Percentiles rank a stretch among this genome's conserved stretches.
Conservation (phyloP, 495 filamentous ascomycete genomes). For the Daldinia loculata region DNA sequence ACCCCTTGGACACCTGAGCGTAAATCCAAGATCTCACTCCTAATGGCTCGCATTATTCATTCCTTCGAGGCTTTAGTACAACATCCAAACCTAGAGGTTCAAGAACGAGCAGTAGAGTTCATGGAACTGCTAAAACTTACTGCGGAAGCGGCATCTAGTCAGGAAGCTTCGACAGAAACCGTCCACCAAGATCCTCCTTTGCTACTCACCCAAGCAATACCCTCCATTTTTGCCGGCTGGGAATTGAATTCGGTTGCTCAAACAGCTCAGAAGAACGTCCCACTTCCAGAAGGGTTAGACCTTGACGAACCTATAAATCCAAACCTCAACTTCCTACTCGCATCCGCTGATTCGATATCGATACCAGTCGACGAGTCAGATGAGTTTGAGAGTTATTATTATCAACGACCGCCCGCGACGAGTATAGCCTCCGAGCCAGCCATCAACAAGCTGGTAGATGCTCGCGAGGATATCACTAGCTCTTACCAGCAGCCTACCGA, state of each 20-base stretch:
- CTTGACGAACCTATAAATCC: slow-evolving; percentile 82
- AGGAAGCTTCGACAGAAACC: slow-evolving; percentile 62
- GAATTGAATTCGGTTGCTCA: slow-evolving; percentile 90
- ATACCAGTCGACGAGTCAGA: slow-evolving; percentile 63
- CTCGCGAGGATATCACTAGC: slow-evolving; percentile 51
- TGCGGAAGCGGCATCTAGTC: slow-evolving; percentile 76
- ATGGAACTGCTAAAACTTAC: slow-evolving; percentile 86
- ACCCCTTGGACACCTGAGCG: slow-evolving; percentile 68
- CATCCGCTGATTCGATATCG: slow-evolving; percentile 63
- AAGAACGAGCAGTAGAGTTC: slow-evolving; percentile 93
- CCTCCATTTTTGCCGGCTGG: slow-evolving; percentile 81
- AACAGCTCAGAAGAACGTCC: slow-evolving; percentile 86
- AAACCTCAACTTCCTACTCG: slow-evolving; percentile 71
- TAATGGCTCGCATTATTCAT: slow-evolving; percentile 80
- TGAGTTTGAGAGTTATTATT: slow-evolving; percentile 79
- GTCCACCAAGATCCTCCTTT: slow-evolving; percentile 73
- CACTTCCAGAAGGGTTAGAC: slow-evolving; percentile 74
- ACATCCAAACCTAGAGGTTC: slow-evolving; percentile 92
- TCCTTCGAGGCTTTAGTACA: slow-evolving; percentile 78
- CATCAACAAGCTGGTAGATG: slow-evolving; percentile 58
- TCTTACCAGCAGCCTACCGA: slow-evolving; percentile 72
- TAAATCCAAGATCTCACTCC: slow-evolving; percentile 73
- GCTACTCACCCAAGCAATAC: slow-evolving; percentile 86
- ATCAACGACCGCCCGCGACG: slow-evolving; percentile 57
- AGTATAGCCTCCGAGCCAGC: slow-evolving; percentile 60